Conservation (phyloP, 768 basidiomycete species). For the Leccinum boreale region DNA sequence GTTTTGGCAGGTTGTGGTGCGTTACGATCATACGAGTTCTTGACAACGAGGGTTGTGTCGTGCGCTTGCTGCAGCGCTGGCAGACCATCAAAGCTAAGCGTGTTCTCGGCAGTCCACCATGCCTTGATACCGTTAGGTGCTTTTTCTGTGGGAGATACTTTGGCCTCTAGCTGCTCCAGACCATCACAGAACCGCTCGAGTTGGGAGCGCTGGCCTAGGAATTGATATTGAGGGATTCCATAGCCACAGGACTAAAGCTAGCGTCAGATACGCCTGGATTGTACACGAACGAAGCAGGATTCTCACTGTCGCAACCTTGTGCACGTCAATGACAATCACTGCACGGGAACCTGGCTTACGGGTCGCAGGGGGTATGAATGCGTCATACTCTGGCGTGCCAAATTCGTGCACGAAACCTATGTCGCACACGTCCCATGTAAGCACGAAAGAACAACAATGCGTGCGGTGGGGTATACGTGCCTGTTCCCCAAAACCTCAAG, state of each 20-base stretch:
- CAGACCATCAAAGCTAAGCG: conserved; percentile 54
- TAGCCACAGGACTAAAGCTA: conserved; percentile 61
- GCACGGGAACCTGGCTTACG: conserved; percentile 59
- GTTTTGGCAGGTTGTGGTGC: conserved; percentile 3
- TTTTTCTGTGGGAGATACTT: conserved; percentile 17
- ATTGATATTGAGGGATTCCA: conserved; percentile 58
- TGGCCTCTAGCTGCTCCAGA: conserved; percentile 43
- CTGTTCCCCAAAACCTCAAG: conserved; percentile 56
- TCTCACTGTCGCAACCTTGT: conserved; percentile 52
- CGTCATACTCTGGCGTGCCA: conserved; percentile 58
- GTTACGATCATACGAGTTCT: conserved; percentile 22
- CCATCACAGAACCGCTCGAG: conserved; percentile 45
- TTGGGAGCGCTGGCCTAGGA: conserved; percentile 50
- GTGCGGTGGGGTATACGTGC: conserved; percentile 27
- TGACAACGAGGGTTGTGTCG: conserved; percentile 9
- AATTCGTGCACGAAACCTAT: conserved; percentile 60
- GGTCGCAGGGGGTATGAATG: conserved; percentile 41
- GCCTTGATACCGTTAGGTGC: conserved; percentile 44
- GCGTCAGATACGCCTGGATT: not conserved
- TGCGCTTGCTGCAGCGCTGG: conserved; percentile 41
- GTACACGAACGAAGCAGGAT: not conserved
- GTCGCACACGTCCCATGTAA: not conserved
- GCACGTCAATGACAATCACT: conserved; percentile 57
- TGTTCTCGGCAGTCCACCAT: conserved; percentile 54
- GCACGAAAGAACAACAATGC: not conserved